Evolutionary conservation across 2,329 filamentous ascomycete genomes (phyloP), one percentile per base, ranked within the genome.

Genomic region (Microthyrium microscopicum): DNA sequence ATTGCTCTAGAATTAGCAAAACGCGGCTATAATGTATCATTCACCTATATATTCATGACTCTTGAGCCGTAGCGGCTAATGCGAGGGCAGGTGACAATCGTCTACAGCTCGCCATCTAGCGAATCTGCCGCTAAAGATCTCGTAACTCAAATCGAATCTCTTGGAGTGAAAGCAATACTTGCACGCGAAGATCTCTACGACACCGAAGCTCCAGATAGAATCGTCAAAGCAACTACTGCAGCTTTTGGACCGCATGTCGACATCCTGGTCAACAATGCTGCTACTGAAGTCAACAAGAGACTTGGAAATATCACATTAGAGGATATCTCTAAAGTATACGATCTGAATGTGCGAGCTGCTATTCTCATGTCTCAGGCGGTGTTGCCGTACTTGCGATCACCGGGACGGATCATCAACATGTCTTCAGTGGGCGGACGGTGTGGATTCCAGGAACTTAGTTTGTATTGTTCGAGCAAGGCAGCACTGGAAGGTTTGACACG

Each of bases 401-500:
- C 56, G 3, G 58, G 54, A 4, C 59, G 69, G 5, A 66, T 76
- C 39, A 63, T 75, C 52, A 74, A 73, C 50, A 62, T 76, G 39
- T 60, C 60, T 11, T 71, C 64, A 2, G 58, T 75, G 2, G 68
- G 58, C 7, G 60, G 58, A 1, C 53, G 69, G 0, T 42, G 42
- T 3, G 65, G 62, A 0, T 62, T 66, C 37, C 47, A 56, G 1
- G 46, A 52, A 1, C 40, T 67, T 3, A 55, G 60, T 2, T 46
- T 70, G 3, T 76, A 75, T 46, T 59, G 58, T 29, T 61, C 64
- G 0, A 66, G 61, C 4, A 76, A 76, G 45, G 68, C 66, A 1
- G 72, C 69, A 5, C 46, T 76, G 12, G 70, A 77, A 46, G 67
- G 62, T 0, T 47, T 75, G 35, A 76, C 72, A 7, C 55, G 70